Evolutionary conservation across 192 early-diverging fungal genomes (phyloP).

Genomic region (Backusella macrospora): DNA sequence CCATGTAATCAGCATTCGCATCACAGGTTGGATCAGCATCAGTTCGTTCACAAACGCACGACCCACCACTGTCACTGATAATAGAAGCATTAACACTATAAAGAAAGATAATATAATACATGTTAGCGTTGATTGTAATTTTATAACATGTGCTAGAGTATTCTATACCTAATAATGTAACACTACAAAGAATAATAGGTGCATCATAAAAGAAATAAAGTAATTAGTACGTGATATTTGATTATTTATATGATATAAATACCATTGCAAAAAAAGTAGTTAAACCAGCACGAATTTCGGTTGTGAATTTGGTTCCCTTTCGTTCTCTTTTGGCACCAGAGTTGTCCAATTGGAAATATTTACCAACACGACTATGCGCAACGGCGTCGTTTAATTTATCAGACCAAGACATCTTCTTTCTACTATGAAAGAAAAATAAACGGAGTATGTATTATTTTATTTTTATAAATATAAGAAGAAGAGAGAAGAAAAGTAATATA

Average conservation of each 20-base stretch:
- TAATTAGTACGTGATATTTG: neutral
- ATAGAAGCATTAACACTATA: conserved; percentile 65
- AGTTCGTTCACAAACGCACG: conserved; percentile 68
- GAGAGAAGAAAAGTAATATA: neutral
- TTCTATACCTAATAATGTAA: conserved; percentile 5
- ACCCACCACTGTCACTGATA: conserved; percentile 75
- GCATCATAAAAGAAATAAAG: conserved; percentile 26
- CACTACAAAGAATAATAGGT: conserved; percentile 63
- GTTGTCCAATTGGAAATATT: conserved; percentile 65
- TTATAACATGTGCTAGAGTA: too few relatives aligned
- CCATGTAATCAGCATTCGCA: conserved; percentile 59
- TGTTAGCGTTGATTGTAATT: neutral
- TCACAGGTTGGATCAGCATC: conserved; percentile 59
- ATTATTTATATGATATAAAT: neutral
- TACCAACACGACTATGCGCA: conserved; percentile 58
- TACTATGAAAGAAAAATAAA: neutral
- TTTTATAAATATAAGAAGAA: neutral
- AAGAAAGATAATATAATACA: neutral
- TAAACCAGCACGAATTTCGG: conserved; percentile 68
- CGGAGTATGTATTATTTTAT: neutral
- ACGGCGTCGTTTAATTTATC: conserved; percentile 58
- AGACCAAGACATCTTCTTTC: conserved; percentile 43
- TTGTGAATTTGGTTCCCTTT: conserved; percentile 62
- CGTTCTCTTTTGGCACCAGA: conserved; percentile 61
- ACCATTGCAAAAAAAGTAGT: conserved; percentile 51